phyloP scores from a whole-genome alignment of 2,329 filamentous ascomycete genomes.

The Sarocladium brachiariae region DNA sequence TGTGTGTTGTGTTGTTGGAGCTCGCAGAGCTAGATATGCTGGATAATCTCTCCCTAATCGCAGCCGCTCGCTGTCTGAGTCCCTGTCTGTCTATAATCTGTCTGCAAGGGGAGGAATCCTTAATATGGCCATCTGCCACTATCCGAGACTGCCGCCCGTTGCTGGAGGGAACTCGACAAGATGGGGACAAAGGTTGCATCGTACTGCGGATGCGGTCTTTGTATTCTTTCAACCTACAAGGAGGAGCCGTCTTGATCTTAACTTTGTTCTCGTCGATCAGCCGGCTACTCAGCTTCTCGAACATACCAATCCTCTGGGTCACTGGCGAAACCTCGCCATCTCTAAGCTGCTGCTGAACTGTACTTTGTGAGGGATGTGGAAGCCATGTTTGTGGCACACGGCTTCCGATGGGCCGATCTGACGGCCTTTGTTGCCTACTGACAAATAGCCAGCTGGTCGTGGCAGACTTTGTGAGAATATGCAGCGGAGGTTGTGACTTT shows the following conservation, averaged over 20 bases:
- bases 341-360: not conserved
- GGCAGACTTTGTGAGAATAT: not conserved
- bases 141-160: not conserved
- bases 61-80: not conserved
- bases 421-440: not conserved
- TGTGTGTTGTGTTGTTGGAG: not conserved
- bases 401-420: not conserved
- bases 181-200: not conserved
- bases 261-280: not conserved
- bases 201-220: not conserved
- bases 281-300: slow-evolving; percentile 4
- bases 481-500: not conserved
- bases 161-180: not conserved
- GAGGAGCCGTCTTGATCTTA: not conserved
- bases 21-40: not conserved
- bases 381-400: not conserved
- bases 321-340: not conserved
- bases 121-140: not conserved
- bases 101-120: not conserved
- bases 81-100: not conserved
- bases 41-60: not conserved
- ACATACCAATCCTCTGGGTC: slow-evolving; percentile 5
- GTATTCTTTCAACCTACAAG: not conserved
- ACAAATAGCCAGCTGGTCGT: not conserved
- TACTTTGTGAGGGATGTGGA: not conserved